Percentiles rank a stretch among this genome's conserved stretches.
Evolutionary conservation across 176 grass and related monocot genomes (phyloP).

Genomic region (Poa pratensis): DNA sequence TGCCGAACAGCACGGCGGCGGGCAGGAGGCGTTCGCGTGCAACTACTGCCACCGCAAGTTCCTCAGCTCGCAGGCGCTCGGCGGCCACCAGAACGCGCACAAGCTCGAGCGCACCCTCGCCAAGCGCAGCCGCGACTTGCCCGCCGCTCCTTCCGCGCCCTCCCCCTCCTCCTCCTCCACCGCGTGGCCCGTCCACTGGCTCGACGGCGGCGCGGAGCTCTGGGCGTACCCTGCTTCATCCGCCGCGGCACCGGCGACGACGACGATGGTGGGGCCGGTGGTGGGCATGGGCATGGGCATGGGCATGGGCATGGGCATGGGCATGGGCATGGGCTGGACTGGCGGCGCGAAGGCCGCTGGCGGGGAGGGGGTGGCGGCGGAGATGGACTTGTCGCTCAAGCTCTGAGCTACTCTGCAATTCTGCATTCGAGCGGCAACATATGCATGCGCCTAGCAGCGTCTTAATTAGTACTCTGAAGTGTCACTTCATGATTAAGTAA

Average conservation of each 20-base stretch:
- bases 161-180: not conserved
- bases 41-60: conserved; percentile 89
- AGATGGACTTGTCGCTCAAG: conserved; percentile 62
- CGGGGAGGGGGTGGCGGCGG: conserved; percentile 36
- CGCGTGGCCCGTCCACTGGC: not conserved
- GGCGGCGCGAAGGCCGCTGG: not conserved
- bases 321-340: not conserved
- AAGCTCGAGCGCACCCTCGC: conserved; percentile 92
- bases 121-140: conserved; percentile 55
- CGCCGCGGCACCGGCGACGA: not conserved
- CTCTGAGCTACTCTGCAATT: conserved; percentile 33
- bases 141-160: not conserved
- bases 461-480: not conserved
- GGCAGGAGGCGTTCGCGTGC: conserved; percentile 70
- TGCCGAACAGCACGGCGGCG: not conserved
- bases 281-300: not conserved
- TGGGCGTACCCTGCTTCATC: not conserved
- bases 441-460: conserved; percentile 7
- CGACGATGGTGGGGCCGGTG: not conserved
- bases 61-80: conserved; percentile 89
- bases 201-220: not conserved
- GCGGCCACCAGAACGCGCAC: conserved; percentile 99
- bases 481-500: not conserved
- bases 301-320: not conserved
- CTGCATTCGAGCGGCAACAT: not conserved